Percentiles rank a stretch among this genome's conserved stretches.
Evolutionary conservation across 2,329 filamentous ascomycete species (phyloP).

Genomic region (Ophiocordyceps robertsii): DNA sequence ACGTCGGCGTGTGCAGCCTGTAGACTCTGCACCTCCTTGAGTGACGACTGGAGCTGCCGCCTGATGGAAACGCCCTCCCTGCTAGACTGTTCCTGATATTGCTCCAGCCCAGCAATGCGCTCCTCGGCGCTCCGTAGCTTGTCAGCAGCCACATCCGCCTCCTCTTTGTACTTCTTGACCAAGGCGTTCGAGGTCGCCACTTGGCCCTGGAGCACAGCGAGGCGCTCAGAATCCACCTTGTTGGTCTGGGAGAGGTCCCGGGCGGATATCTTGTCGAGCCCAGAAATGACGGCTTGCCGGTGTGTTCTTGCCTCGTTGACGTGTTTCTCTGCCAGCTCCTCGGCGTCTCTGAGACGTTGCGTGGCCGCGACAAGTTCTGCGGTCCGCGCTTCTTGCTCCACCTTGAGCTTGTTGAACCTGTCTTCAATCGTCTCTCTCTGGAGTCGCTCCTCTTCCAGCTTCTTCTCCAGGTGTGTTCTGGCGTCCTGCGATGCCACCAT

Average conservation of each 20-base stretch:
- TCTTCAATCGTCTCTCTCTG: constrained; percentile 62
- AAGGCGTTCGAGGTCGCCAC: constrained; percentile 64
- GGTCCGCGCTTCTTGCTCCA: constrained; percentile 70
- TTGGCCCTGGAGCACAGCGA: constrained; percentile 65
- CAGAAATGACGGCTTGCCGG: constrained; percentile 66
- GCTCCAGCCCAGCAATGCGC: constrained; percentile 88
- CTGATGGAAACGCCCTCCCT: constrained; percentile 82
- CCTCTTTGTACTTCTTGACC: constrained; percentile 78
- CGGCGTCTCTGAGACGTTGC: constrained; percentile 67
- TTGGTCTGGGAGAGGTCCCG: constrained; percentile 34
- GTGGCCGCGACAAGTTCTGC: constrained; percentile 63
- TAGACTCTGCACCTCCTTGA: constrained; percentile 73
- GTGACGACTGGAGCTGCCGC: constrained; percentile 72
- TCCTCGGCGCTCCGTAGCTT: constrained; percentile 89
- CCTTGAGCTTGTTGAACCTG: constrained; percentile 62
- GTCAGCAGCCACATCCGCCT: constrained; percentile 75
- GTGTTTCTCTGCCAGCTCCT: constrained; percentile 78
- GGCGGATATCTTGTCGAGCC: constrained; percentile 60
- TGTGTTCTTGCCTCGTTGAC: constrained; percentile 80
- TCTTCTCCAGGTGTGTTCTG: constrained; percentile 60
- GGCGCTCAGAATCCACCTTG: constrained; percentile 48
- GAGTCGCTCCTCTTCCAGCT: constrained; percentile 71
- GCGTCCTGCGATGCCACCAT: constrained; percentile 70
- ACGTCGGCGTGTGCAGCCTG: constrained; percentile 71
- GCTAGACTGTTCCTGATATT: constrained; percentile 94